Evolutionary conservation across 805 yeast genomes (phyloP).

Genomic region (Hanseniaspora vineae): DNA sequence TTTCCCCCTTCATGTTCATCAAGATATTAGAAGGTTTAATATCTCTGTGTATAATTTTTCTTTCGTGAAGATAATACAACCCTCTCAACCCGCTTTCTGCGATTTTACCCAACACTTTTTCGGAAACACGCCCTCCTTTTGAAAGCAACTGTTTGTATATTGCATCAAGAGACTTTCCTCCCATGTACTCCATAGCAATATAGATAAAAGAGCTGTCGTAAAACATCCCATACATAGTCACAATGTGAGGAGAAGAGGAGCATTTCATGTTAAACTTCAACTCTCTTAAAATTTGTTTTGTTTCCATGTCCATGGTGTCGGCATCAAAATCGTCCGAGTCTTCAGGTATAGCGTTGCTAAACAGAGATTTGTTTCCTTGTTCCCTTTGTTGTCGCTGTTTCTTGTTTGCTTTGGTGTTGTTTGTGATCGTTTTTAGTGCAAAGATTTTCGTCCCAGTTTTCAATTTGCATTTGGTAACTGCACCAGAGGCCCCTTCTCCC

Average conservation of each 20-base stretch:
- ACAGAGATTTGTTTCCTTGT: constrained; percentile 1
- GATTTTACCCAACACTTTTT: constrained; percentile 80
- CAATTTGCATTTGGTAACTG: constrained; percentile 68
- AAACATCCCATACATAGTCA: constrained; percentile 86
- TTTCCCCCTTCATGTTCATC: constrained; percentile 62
- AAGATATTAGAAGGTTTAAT: constrained; percentile 92
- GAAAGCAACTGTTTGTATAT: constrained; percentile 66
- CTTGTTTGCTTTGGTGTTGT: constrained; percentile 26
- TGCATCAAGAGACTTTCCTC: constrained; percentile 82
- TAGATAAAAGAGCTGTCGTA: constrained; percentile 70
- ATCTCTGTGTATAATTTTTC: constrained; percentile 85
- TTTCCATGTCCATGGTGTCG: constrained; percentile 48
- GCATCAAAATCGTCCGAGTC: constrained; percentile 14
- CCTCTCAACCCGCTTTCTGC: constrained; percentile 82
- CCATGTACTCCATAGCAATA: constrained; percentile 97
- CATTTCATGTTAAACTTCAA: constrained; percentile 66
- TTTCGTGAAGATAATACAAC: constrained; percentile 73
- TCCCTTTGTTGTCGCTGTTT: constrained; percentile 2
- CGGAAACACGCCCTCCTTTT: constrained; percentile 80
- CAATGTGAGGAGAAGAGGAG: constrained; percentile 76
- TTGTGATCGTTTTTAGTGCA: constrained; percentile 51
- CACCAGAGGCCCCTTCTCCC: constrained; percentile 94
- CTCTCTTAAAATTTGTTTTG: constrained; percentile 83
- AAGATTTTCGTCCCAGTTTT: constrained; percentile 49
- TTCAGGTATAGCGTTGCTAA: neutral